A percentile compares a stretch with the other conserved stretches of the same genome.
phyloP scores from a whole-genome alignment of 2,329 filamentous ascomycete genomes.

The Pseudonectria foliicola region DNA sequence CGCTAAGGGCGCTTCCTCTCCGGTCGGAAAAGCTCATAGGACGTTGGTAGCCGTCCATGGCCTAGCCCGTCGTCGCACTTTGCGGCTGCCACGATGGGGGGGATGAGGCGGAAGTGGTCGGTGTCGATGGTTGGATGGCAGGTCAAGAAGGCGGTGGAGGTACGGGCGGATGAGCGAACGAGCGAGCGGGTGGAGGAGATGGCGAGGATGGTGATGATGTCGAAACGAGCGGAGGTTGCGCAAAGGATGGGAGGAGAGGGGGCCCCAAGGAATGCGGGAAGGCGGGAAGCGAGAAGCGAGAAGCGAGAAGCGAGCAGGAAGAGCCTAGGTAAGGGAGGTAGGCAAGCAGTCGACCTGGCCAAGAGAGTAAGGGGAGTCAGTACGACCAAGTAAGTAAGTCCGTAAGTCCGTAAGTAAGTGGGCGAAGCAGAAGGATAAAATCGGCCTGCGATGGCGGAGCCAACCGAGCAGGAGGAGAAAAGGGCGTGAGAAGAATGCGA shows the following conservation, averaged over 20 bases:
- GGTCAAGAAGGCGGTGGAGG: slow-evolving; percentile 2
- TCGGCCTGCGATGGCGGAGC: too few species aligned
- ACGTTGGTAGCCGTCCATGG: slow-evolving; percentile 33
- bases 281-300: slow-evolving; percentile 1
- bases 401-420: too few species aligned
- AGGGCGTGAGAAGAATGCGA: too few species aligned
- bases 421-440: too few species aligned
- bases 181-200: slow-evolving; percentile 3
- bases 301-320: neutral
- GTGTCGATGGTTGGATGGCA: neutral
- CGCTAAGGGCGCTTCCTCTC: slow-evolving; percentile 50
- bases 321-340: neutral
- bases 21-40: slow-evolving; percentile 55
- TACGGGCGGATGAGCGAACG: slow-evolving; percentile 8
- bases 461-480: too few species aligned
- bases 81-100: neutral
- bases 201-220: slow-evolving; percentile 11
- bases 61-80: slow-evolving; percentile 11
- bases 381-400: too few species aligned
- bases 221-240: slow-evolving; percentile 9
- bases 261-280: slow-evolving; percentile 3
- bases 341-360: too few species aligned
- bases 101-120: neutral
- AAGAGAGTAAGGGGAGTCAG: slow-evolving; percentile 2
- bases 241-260: slow-evolving; percentile 12